Conservation (phyloP, 2,329 filamentous ascomycete genomes). For the Paramyrothecium roridum region DNA sequence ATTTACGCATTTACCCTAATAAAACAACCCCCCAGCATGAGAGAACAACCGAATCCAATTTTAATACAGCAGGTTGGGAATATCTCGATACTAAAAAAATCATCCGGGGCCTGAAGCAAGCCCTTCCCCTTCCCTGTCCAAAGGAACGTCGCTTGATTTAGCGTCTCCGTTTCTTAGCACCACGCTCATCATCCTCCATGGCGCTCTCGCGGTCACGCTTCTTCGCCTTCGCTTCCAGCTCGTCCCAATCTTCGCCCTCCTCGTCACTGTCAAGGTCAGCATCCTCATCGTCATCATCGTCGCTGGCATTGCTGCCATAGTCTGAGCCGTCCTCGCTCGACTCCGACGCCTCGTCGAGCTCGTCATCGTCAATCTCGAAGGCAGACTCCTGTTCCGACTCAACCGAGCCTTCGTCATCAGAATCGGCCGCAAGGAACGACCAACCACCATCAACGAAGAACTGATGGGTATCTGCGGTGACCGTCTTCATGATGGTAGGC, state of each 20-base stretch:
- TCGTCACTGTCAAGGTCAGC: slow-evolving; percentile 67
- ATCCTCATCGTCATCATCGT: slow-evolving; percentile 70
- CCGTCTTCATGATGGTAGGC: slow-evolving; percentile 99
- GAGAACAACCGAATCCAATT: neutral
- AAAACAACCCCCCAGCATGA: neutral
- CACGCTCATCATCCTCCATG: slow-evolving; percentile 53
- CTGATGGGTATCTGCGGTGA: slow-evolving; percentile 85
- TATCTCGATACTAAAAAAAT: neutral
- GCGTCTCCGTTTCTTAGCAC: slow-evolving; percentile 51
- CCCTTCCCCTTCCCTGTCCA: neutral
- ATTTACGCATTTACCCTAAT: too few species aligned
- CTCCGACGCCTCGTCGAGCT: slow-evolving; percentile 78
- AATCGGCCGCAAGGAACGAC: slow-evolving; percentile 86
- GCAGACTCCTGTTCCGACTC: slow-evolving; percentile 88
- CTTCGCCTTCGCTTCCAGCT: slow-evolving; percentile 86
- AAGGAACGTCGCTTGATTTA: slow-evolving; percentile 11
- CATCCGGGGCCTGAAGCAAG: neutral
- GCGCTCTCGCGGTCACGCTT: slow-evolving; percentile 70
- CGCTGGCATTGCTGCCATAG: slow-evolving; percentile 85
- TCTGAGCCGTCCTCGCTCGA: slow-evolving; percentile 81
- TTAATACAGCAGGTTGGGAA: neutral
- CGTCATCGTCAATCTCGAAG: slow-evolving; percentile 86
- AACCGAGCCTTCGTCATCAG: slow-evolving; percentile 75
- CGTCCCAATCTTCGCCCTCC: slow-evolving; percentile 89
- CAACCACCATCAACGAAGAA: slow-evolving; percentile 97